Conservation (phyloP, 805 yeast species). For the Candida cerambycidarum region DNA sequence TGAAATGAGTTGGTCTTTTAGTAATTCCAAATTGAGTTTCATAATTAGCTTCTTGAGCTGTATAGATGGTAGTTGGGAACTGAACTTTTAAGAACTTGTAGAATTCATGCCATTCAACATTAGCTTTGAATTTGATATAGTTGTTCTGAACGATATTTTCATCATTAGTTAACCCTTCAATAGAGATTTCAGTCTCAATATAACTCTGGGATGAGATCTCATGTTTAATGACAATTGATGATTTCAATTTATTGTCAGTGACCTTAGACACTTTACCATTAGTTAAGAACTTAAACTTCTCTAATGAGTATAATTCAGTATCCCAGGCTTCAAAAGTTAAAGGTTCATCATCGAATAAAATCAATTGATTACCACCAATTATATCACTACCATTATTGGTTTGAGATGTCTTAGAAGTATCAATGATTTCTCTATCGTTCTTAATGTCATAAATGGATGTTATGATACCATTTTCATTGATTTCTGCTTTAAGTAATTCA, state of each 20-base stretch:
- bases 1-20: conserved; percentile 89
- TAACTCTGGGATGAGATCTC: conserved; percentile 56
- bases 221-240: conserved; percentile 63
- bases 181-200: conserved; percentile 67
- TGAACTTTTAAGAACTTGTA: conserved; percentile 91
- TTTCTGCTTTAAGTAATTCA: conserved; percentile 54
- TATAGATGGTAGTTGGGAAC: conserved; percentile 82
- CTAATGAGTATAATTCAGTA: conserved; percentile 85
- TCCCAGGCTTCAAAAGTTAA: conserved; percentile 96
- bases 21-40: conserved; percentile 95
- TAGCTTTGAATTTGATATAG: conserved; percentile 36
- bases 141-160: conserved; percentile 23
- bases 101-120: conserved; percentile 83
- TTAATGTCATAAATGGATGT: conserved; percentile 61
- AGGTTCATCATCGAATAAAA: conserved; percentile 87
- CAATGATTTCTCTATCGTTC: conserved; percentile 63
- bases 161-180: conserved; percentile 53
- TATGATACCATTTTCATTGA: conserved; percentile 54
- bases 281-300: conserved; percentile 54
- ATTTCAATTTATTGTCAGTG: conserved; percentile 56
- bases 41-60: conserved; percentile 71
- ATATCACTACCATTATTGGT: conserved; percentile 23
- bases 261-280: conserved; percentile 41
- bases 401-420: conserved; percentile 52
- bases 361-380: conserved; percentile 75